phyloP scores from a whole-genome alignment of 108 stramenopile genomes.

The Cyclotella choctawhatcheeana region DNA sequence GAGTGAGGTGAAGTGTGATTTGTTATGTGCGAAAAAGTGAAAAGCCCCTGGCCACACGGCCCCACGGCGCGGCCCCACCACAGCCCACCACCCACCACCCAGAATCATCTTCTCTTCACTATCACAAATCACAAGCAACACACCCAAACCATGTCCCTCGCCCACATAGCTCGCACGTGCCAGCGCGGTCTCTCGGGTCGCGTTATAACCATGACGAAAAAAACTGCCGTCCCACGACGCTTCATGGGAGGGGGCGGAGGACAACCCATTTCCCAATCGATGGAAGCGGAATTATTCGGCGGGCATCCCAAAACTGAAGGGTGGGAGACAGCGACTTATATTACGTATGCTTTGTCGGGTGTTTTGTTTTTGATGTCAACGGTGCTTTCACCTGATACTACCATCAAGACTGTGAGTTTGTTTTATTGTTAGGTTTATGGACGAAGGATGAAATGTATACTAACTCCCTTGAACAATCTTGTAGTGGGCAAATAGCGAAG shows the following conservation, averaged over 20 bases:
- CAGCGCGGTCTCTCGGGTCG: slow-evolving; percentile 10
- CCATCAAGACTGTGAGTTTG: slow-evolving; percentile 55
- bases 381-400: slow-evolving; percentile 59
- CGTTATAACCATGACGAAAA: neutral
- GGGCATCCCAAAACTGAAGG: slow-evolving; percentile 64
- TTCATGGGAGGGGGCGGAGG: slow-evolving; percentile 49
- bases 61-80: too few relatives aligned
- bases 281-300: slow-evolving; percentile 58
- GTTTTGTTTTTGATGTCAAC: slow-evolving; percentile 36
- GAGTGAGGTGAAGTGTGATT: neutral
- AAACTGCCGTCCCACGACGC: slow-evolving; percentile 14
- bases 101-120: too few relatives aligned
- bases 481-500: slow-evolving; percentile 65
- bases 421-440: too few relatives aligned
- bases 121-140: too few relatives aligned
- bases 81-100: too few relatives aligned
- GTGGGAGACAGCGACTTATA: slow-evolving; percentile 65
- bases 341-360: slow-evolving; percentile 41
- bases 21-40: too few relatives aligned
- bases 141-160: slow-evolving; percentile 8
- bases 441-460: too few relatives aligned
- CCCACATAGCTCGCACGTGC: slow-evolving; percentile 14
- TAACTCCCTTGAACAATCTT: neutral
- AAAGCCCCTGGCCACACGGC: too few relatives aligned
- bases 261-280: slow-evolving; percentile 59